These are phyloP conservation scores for Mychonastes homosphaera DNA, from an alignment of 139 green algal species.

Conservation along the genomic window DNA sequence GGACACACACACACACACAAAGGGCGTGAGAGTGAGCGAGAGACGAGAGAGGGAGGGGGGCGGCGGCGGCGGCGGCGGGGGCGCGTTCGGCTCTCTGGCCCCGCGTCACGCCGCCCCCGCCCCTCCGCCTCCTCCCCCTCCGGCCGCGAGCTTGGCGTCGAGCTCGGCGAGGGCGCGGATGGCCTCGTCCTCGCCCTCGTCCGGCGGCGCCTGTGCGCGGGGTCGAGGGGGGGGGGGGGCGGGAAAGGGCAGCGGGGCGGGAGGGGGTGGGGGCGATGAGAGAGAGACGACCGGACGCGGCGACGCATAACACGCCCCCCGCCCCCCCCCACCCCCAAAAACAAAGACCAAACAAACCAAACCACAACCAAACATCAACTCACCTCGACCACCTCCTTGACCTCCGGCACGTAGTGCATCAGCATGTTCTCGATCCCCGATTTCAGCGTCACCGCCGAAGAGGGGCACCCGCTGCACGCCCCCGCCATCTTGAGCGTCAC, in stretches of 20 bases:
- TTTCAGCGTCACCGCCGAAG: conserved; percentile 90
- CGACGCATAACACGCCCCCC: background rate
- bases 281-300: too few species aligned
- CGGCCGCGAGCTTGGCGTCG: conserved; percentile 32
- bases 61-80: too few species aligned
- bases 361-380: background rate
- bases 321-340: background rate
- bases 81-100: too few species aligned
- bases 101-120: too few species aligned
- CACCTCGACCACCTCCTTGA: conserved; percentile 52
- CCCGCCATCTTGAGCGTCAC: conserved; percentile 90
- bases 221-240: background rate
- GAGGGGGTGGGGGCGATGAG: too few species aligned
- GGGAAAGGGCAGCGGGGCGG: too few species aligned
- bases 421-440: conserved; percentile 99
- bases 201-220: conserved; percentile 42
- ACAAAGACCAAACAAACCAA: background rate
- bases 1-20: too few species aligned
- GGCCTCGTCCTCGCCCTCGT: conserved; percentile 58
- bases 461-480: conserved; percentile 89
- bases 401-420: conserved; percentile 90
- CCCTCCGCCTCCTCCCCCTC: too few species aligned
- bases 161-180: conserved; percentile 59
- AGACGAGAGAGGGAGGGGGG: too few species aligned
- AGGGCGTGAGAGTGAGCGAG: too few species aligned